Evolutionary conservation across 139 green algal species (phyloP).

Genomic region (Raphidocelis subcapitata): DNA sequence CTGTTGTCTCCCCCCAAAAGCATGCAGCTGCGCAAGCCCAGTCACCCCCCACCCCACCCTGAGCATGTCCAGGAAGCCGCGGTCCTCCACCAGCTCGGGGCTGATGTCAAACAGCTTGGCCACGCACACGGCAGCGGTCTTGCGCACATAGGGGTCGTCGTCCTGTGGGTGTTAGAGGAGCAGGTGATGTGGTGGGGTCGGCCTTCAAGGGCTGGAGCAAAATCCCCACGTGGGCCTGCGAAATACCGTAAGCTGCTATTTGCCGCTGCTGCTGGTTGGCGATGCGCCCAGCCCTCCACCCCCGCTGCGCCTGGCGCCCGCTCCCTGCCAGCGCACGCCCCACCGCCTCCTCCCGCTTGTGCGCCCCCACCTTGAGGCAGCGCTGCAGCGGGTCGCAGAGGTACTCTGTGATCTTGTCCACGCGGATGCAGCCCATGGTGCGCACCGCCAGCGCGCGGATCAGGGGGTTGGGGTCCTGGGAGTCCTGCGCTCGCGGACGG

Average conservation of each 20-base stretch:
- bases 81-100: slow-evolving; percentile 93
- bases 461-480: slow-evolving; percentile 96
- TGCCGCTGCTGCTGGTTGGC: too few relatives aligned
- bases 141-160: slow-evolving; percentile 98
- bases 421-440: slow-evolving; percentile 99
- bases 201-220: too few relatives aligned
- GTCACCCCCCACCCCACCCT: slow-evolving; percentile 53
- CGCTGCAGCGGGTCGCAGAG: slow-evolving; percentile 95
- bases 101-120: slow-evolving; percentile 99
- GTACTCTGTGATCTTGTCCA: slow-evolving; percentile 99
- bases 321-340: too few relatives aligned
- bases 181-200: too few relatives aligned
- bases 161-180: slow-evolving; percentile 65
- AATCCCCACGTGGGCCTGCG: too few relatives aligned
- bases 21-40: too few relatives aligned
- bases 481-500: too few relatives aligned
- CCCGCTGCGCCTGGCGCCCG: too few relatives aligned
- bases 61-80: slow-evolving; percentile 95
- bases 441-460: slow-evolving; percentile 96
- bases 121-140: slow-evolving; percentile 98
- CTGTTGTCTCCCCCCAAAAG: not conserved
- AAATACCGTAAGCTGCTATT: too few relatives aligned
- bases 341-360: too few relatives aligned
- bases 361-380: slow-evolving; percentile 74
- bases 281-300: too few relatives aligned